phyloP scores from a whole-genome alignment of 169 alveolate genomes.

The Blepharisma undulans region DNA sequence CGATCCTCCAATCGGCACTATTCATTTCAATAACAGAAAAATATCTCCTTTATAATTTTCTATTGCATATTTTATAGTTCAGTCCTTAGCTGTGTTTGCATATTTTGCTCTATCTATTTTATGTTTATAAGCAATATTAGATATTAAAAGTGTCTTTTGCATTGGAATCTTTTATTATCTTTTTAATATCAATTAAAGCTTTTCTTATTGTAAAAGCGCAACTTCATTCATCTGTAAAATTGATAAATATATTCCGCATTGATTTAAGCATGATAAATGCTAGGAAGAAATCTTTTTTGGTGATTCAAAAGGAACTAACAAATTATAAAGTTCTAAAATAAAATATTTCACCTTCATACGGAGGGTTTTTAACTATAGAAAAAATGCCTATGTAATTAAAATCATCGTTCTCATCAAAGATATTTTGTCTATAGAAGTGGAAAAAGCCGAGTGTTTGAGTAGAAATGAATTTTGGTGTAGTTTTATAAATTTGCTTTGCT shows the following conservation, averaged over 20 bases:
- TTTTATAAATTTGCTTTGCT: no score
- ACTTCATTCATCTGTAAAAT: neutral
- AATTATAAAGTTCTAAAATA: neutral
- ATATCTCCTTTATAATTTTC: no score
- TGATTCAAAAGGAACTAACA: neutral
- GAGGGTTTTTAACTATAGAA: conserved; percentile 3
- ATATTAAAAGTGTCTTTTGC: neutral
- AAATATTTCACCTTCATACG: conserved; percentile 37
- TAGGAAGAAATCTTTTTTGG: conserved; percentile 21
- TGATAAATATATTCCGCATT: neutral
- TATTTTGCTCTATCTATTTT: no score
- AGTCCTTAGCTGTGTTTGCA: no score
- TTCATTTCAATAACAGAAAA: no score
- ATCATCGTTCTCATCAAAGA: no score
- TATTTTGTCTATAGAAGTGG: no score
- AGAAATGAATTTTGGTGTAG: no score
- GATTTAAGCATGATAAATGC: conserved; percentile 33
- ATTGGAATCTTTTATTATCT: neutral
- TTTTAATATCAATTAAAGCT: neutral
- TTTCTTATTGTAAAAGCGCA: neutral
- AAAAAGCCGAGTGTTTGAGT: no score
- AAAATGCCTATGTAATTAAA: no score
- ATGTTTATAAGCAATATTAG: conserved; percentile 29
- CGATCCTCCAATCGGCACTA: no score
- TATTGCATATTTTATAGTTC: no score